Evolutionary conservation across 2,329 filamentous ascomycete species (phyloP).

Genomic region (Monosporascus sp.): DNA sequence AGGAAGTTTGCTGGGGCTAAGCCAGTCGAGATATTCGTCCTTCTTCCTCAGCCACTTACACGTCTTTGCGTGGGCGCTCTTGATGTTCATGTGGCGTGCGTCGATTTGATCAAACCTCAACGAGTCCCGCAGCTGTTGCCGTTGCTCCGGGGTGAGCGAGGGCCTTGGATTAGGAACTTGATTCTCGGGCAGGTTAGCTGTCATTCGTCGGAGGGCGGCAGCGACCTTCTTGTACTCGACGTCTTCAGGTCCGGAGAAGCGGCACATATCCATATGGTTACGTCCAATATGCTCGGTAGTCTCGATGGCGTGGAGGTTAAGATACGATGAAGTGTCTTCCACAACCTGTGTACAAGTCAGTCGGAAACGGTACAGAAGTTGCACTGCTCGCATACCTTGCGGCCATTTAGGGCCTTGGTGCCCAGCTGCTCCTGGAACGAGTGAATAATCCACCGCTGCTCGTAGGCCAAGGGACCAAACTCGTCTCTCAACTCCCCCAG

Average conservation of each 20-base stretch:
- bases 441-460: constrained; percentile 26
- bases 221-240: constrained; percentile 9
- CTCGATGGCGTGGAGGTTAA: constrained; percentile 24
- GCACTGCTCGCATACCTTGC: constrained; percentile 11
- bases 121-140: constrained; percentile 17
- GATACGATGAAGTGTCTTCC: constrained; percentile 30
- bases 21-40: constrained; percentile 34
- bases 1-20: constrained; percentile 17
- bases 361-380: not conserved
- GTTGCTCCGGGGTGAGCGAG: not conserved
- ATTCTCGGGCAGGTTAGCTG: not conserved
- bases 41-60: constrained; percentile 37
- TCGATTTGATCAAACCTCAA: constrained; percentile 36
- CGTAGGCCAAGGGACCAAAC: constrained; percentile 22
- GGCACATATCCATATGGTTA: constrained; percentile 31
- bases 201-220: not conserved
- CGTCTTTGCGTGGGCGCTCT: constrained; percentile 28
- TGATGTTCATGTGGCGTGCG: constrained; percentile 29
- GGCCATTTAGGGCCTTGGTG: not conserved
- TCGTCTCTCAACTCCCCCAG: constrained; percentile 24
- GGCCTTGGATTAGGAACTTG: too few relatives aligned
- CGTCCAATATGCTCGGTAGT: constrained; percentile 25
- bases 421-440: constrained; percentile 28
- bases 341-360: constrained; percentile 9
- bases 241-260: constrained; percentile 23